phyloP scores from a whole-genome alignment of 495 filamentous ascomycete species.

The Penicillium goetzii region DNA sequence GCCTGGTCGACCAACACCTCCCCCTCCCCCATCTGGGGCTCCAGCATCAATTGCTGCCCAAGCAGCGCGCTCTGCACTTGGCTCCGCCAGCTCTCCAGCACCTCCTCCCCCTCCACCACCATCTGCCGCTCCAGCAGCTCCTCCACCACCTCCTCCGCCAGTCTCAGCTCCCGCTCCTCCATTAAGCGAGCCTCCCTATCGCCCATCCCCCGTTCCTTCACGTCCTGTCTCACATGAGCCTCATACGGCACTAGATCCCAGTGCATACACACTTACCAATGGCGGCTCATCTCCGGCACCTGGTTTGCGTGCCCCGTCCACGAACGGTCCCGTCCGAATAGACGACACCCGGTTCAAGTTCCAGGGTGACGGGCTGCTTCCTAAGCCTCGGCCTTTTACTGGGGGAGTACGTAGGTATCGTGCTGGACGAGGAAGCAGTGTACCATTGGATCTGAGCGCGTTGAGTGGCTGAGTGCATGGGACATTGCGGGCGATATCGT shows the following conservation, averaged over 20 bases:
- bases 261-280: slow-evolving; percentile 73
- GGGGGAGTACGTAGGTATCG: slow-evolving; percentile 77
- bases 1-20: slow-evolving; percentile 45
- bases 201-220: slow-evolving; percentile 56
- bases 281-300: slow-evolving; percentile 46
- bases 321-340: slow-evolving; percentile 58
- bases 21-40: slow-evolving; percentile 44
- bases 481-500: slow-evolving; percentile 34
- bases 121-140: slow-evolving; percentile 52
- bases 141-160: slow-evolving; percentile 50
- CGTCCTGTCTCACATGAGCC: slow-evolving; percentile 44
- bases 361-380: slow-evolving; percentile 76
- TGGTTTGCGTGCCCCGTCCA: slow-evolving; percentile 33
- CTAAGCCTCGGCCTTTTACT: slow-evolving; percentile 79
- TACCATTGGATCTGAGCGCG: slow-evolving; percentile 79
- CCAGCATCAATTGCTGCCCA: slow-evolving; percentile 46
- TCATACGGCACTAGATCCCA: slow-evolving; percentile 70
- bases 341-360: slow-evolving; percentile 89
- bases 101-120: slow-evolving; percentile 56
- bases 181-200: slow-evolving; percentile 47
- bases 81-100: slow-evolving; percentile 20
- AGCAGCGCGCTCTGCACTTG: slow-evolving; percentile 44
- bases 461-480: slow-evolving; percentile 38
- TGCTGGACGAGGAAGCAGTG: slow-evolving; percentile 89
- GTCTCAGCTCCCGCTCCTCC: slow-evolving; percentile 53